Base-by-base conservation (phyloP, 768 basidiomycete genomes). In the Lactarius quietus region DNA sequence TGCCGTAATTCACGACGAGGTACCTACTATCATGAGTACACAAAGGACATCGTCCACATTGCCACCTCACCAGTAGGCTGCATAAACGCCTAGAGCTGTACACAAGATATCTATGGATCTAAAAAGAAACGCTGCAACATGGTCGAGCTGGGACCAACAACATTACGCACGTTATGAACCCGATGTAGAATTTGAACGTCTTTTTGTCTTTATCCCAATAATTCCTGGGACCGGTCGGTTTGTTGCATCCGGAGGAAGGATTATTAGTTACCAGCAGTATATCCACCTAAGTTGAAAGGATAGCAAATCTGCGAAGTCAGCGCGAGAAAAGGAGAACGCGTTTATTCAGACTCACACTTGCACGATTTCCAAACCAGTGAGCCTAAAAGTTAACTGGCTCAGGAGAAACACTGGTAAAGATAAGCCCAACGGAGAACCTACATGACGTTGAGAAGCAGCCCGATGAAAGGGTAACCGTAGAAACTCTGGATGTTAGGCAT, bases 281-380 rank as follows among this genome's bases (percentile, higher is more conserved):
- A 15, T 23, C 62, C 62, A n/a, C n/a, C n/a, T n/a, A n/a, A n/a
- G n/a, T n/a, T n/a, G n/a, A n/a, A n/a, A n/a, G n/a, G n/a, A n/a
- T n/a, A n/a, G n/a, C n/a, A n/a, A 28, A 53, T 38, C 8, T 35
- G 20, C 10, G 31, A 23, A 41, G 48, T 52, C 56, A 39, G 57
- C 4, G 29, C 7, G 20, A 39, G 3, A 45, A 58, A 52, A 2
- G 36, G n/a, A 20, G 41, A 23, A 6, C 8, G 1, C 10, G 26
- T 53, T 28, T 20, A 54, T 12, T 5, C 3, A 9, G 9, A 4
- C 57, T 54, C 18, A 1, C 18, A 8, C 53, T 35, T 23, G 35
- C 62, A 17, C 17, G 15, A 12, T 3, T 18, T 63, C 23, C 58
- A 58, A 10, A 23, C 62, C 62, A 52, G 31, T 26, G 23, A 63